Percentiles rank a stretch among this genome's conserved stretches.
Evolutionary conservation across 2,329 filamentous ascomycete genomes (phyloP).

Genomic region (Exophiala aquamarina): DNA sequence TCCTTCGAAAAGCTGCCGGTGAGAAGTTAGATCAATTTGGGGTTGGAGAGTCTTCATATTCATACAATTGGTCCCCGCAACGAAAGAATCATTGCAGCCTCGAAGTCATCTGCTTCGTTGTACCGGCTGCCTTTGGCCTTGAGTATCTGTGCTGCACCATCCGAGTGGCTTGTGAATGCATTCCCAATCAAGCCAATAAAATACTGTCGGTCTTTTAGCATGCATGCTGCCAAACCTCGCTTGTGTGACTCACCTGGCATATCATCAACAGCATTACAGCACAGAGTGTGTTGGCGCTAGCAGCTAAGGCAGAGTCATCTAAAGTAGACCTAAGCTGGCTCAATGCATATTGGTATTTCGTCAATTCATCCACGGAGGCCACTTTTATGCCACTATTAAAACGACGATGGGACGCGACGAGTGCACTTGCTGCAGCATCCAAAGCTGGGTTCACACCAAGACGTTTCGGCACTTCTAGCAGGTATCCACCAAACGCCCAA

Average conservation of each 20-base stretch:
- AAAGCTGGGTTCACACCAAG: constrained; percentile 48
- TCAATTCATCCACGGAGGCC: constrained; percentile 26
- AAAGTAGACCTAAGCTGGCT: constrained; percentile 27
- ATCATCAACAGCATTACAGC: constrained; percentile 32
- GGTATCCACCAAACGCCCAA: constrained; percentile 47
- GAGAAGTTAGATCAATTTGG: not conserved
- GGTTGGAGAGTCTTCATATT: not conserved
- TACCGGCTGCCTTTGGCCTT: not conserved
- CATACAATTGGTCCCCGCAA: constrained; percentile 8
- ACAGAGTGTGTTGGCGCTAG: constrained; percentile 29
- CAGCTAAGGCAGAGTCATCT: constrained; percentile 26
- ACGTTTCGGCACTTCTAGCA: constrained; percentile 45
- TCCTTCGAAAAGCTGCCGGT: constrained; percentile 4
- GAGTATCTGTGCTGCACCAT: constrained; percentile 33
- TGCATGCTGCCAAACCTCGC: too few species aligned
- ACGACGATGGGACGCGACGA: constrained; percentile 29
- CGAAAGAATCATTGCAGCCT: constrained; percentile 2
- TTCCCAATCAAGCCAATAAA: constrained; percentile 27
- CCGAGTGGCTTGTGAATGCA: constrained; percentile 33
- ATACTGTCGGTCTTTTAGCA: constrained; percentile 18
- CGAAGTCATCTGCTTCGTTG: not conserved
- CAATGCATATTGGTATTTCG: constrained; percentile 30
- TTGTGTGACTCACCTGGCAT: constrained; percentile 29
- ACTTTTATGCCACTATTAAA: constrained; percentile 18
- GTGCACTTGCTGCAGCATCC: constrained; percentile 38